Evolutionary conservation across 108 stramenopile genomes (phyloP).

Genomic region (Nitzschia sp.): DNA sequence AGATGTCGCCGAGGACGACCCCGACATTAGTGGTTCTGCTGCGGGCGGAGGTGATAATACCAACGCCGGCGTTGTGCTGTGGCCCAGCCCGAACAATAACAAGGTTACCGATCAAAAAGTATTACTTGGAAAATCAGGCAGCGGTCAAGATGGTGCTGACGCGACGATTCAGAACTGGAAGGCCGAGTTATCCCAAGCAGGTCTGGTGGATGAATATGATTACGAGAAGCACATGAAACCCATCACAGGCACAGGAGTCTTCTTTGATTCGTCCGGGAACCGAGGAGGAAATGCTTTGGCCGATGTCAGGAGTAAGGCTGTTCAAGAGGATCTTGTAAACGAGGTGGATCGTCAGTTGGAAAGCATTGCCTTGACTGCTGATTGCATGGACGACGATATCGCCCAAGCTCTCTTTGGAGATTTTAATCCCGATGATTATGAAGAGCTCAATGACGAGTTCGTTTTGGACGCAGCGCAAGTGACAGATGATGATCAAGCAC

Average conservation of each 20-base stretch:
- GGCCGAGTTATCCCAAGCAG: conserved; percentile 23
- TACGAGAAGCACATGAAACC: conserved; percentile 89
- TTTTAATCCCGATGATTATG: conserved; percentile 74
- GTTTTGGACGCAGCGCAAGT: conserved; percentile 85
- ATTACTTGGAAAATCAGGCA: conserved; percentile 13
- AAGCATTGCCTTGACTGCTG: conserved; percentile 82
- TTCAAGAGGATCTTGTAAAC: conserved; percentile 56
- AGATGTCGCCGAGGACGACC: conserved; percentile 68
- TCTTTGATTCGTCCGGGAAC: conserved; percentile 22
- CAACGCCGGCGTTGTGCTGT: conserved; percentile 59
- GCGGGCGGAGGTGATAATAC: conserved; percentile 32
- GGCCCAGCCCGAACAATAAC: conserved; percentile 63
- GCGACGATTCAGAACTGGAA: conserved; percentile 32
- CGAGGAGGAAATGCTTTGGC: conserved; percentile 30
- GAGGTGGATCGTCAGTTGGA: conserved; percentile 83
- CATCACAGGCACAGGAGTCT: conserved; percentile 65
- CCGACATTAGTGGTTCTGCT: neutral
- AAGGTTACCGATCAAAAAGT: conserved; percentile 45
- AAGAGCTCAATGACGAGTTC: conserved; percentile 96
- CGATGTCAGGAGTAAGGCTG: conserved; percentile 39
- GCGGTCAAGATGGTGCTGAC: neutral
- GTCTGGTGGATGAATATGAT: conserved; percentile 78
- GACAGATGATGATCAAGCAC: conserved; percentile 43
- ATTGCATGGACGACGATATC: conserved; percentile 96
- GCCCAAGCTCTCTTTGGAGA: conserved; percentile 87